Evolutionary conservation across 345 rosid genomes (phyloP).

Genomic region (Trapa bicornis): DNA sequence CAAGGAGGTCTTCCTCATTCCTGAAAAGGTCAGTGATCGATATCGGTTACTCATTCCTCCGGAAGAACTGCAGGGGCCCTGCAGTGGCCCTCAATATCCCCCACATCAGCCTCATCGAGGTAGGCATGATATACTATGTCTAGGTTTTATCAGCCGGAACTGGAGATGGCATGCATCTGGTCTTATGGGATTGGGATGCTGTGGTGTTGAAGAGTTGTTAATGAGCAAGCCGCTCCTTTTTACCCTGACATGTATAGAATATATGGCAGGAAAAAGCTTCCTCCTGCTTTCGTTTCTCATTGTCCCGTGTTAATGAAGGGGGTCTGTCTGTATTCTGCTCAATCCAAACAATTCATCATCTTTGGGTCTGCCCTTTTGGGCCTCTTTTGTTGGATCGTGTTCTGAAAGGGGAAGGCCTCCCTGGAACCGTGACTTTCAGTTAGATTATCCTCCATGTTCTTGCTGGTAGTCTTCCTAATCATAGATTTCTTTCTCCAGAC

Average conservation of each 20-base stretch:
- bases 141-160: conserved; percentile 9
- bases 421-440: too few relatives aligned
- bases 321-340: not conserved
- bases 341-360: not conserved
- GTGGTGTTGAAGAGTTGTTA: not conserved
- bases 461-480: too few relatives aligned
- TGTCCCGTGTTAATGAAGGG: not conserved
- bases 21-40: conserved; percentile 64
- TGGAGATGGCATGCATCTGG: not conserved
- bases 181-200: too few relatives aligned
- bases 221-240: not conserved
- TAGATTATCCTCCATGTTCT: too few relatives aligned
- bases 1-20: conserved; percentile 55
- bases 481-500: too few relatives aligned
- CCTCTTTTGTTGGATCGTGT: too few relatives aligned
- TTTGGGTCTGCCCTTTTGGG: too few relatives aligned
- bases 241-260: not conserved
- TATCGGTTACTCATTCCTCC: conserved; percentile 72
- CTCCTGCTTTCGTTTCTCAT: not conserved
- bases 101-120: conserved; percentile 87
- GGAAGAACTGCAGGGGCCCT: conserved; percentile 94
- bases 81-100: conserved; percentile 86
- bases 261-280: not conserved
- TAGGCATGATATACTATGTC: conserved; percentile 88
- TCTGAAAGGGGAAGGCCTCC: too few relatives aligned